Evolutionary conservation across 1,284 basidiomycete genomes (phyloP), one percentile per base, ranked within the genome.

Genomic region (Ganoderma lingzhi): DNA sequence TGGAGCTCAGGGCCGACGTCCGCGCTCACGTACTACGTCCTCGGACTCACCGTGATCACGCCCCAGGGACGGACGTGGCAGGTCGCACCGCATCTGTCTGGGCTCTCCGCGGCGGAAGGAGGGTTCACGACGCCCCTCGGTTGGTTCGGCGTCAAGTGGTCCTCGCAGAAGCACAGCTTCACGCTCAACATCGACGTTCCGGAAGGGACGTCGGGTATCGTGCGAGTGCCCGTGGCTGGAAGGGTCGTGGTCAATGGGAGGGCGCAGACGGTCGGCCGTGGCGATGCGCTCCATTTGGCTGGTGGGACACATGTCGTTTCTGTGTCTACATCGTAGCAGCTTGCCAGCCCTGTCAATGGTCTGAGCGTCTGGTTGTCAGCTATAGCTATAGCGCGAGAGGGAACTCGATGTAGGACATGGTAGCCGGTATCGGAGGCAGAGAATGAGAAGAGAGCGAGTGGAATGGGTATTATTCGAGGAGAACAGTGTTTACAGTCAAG

Each of bases 81-180:
- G n/a, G 73, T 86, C 44, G 81, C 81, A 14, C 85, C 83, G 1
- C 81, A 84, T 58, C 71, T 82, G 19, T 81, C 82, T 44, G 83
- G 82, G 10, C 76, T 84, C 3, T 60, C 71, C 9, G 76, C 78
- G 14, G 84, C 82, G 0, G 76, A 85, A 74, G 84, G 84, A 9
- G 82, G 83, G 0, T 83, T 84, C 14, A 80, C 80, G 73, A 86
- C 85, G 17, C 74, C 78, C 14, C 76, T 84, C 37, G 83, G 84
- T 28, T 84, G 83, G 82, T 82, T 79, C 74, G 78, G 84, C 66
- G 78, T 78, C 23, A 74, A 80, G 76, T 81, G 82, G 83, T 66
- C 55, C 6, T 35, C 71, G 30, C 39, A 65, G 32, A 70, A 69
- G 39, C 70, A 68, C 4, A 63, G 48, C 39, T 78, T 83, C 62